phyloP scores from a whole-genome alignment of 441 rosid species.

The Macaranga tanarius region DNA sequence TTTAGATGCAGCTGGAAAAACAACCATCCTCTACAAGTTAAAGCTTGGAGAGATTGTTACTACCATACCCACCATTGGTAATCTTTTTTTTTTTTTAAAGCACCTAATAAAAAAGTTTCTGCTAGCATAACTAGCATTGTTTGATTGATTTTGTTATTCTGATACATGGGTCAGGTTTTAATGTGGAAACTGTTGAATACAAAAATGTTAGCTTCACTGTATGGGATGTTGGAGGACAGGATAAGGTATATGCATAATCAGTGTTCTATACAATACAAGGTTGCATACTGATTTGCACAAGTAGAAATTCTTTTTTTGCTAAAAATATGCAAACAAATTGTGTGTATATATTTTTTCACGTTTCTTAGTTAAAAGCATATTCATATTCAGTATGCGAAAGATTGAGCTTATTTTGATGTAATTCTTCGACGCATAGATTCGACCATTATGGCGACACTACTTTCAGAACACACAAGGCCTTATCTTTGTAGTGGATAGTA shows the following conservation, averaged over 20 bases:
- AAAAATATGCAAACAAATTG: too few relatives aligned
- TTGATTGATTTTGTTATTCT: background rate
- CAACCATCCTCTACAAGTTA: conserved; percentile 63
- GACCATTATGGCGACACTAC: conserved; percentile 67
- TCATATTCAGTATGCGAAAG: background rate
- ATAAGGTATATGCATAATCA: conserved; percentile 42
- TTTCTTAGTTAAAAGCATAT: too few relatives aligned
- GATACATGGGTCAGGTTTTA: conserved; percentile 41
- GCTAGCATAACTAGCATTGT: too few relatives aligned
- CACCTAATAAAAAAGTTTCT: too few relatives aligned
- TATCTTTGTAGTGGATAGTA: conserved; percentile 66
- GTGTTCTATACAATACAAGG: too few relatives aligned
- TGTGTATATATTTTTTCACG: too few relatives aligned
- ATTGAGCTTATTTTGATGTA: background rate
- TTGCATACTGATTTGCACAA: too few relatives aligned
- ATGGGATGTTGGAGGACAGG: conserved; percentile 70
- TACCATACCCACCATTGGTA: conserved; percentile 66
- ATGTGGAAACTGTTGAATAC: conserved; percentile 63
- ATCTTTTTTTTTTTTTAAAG: conserved; percentile 1
- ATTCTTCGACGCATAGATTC: conserved; percentile 36
- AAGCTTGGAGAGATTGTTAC: conserved; percentile 65
- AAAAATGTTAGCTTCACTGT: conserved; percentile 69
- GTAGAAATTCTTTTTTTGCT: too few relatives aligned
- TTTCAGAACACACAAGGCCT: conserved; percentile 66
- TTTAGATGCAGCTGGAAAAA: conserved; percentile 64